Percentiles rank a stretch among this genome's conserved stretches.
phyloP scores from a whole-genome alignment of 495 filamentous ascomycete species.

The Xylaria flabelliformis region DNA sequence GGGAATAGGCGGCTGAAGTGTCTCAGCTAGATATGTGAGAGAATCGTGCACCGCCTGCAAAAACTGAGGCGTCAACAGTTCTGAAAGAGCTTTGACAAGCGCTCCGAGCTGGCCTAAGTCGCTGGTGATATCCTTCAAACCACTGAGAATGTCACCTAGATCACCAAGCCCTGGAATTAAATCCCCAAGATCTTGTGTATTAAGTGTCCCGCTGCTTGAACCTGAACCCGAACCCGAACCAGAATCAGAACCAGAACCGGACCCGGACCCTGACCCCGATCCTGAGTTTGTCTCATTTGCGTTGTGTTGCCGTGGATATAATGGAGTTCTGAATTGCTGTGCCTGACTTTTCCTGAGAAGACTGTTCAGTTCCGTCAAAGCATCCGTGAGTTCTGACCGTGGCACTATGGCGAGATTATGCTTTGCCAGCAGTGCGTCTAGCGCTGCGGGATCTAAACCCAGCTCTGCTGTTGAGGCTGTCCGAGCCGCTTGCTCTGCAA shows the following conservation, averaged over 20 bases:
- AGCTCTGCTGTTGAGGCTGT: slow-evolving; percentile 36
- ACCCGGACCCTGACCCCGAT: neutral
- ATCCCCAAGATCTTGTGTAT: slow-evolving; percentile 36
- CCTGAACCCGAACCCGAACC: slow-evolving; percentile 1
- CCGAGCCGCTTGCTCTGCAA: slow-evolving; percentile 31
- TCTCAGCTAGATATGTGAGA: slow-evolving; percentile 42
- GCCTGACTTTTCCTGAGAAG: slow-evolving; percentile 41
- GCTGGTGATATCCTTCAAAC: slow-evolving; percentile 35
- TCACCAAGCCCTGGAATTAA: slow-evolving; percentile 36
- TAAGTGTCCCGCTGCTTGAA: slow-evolving; percentile 23
- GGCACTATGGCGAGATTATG: slow-evolving; percentile 47
- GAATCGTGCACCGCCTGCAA: slow-evolving; percentile 42
- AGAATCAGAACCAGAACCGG: neutral
- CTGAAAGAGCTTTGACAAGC: slow-evolving; percentile 34
- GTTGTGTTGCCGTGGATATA: slow-evolving; percentile 35
- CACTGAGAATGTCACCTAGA: slow-evolving; percentile 34
- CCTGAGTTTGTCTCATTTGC: slow-evolving; percentile 30
- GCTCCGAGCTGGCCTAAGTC: slow-evolving; percentile 33
- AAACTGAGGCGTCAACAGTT: slow-evolving; percentile 42
- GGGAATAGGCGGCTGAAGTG: slow-evolving; percentile 43
- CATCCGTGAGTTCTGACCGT: slow-evolving; percentile 46
- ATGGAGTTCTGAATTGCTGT: slow-evolving; percentile 34
- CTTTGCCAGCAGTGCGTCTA: slow-evolving; percentile 41
- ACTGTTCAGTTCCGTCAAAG: slow-evolving; percentile 44
- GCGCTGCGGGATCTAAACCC: slow-evolving; percentile 26